Base-by-base conservation (phyloP, 176 grass and related monocot genomes). In the Oryza rufipogon region DNA sequence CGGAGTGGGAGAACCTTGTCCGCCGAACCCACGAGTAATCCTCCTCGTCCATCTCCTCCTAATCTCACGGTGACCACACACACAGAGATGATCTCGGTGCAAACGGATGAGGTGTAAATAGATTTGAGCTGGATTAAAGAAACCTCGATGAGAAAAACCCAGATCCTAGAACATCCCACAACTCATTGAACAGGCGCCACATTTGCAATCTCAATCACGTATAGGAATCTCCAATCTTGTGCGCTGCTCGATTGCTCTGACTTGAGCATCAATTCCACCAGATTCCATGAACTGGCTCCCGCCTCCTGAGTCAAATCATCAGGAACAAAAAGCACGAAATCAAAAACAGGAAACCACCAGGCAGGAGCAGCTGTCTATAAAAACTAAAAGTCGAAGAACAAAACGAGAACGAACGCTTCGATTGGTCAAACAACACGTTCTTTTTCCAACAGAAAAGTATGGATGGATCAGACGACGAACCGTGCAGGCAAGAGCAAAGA, bases 21-120 rank as follows among this genome's bases (percentile, higher is more conserved):
- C 93, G 93, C 79, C 74, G 89, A 60, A 99, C 76, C 97, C 93
- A 99, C 71, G 97, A 99, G 83, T 66, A 89, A 26, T 84, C 83
- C 48, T 96, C 87, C 38, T 96, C 91, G 28, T 93, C 85, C 91
- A 90, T 95, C 58, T 76, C 42, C 68, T 45, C 76, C 63, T 67
- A 32, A 70, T 28, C 20, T 54, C 63, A n/a, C 64, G 56, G 32
- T 20, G 65, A 83, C n/a, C 34, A 36, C 28, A 82, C 44, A 23
- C 63, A 58, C 19, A 63, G 16, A 56, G 52, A 58, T 58, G 58
- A 80, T 66, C 30, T 63, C 77, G 19, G 47, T 6, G 38, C 61
- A 11, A 42, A 71, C 20, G 38, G 46, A 68, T 30, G 74, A 65
- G 7, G 44, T 1, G 17, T 5, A 9, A 28, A 46, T 13, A 56